Conservation (phyloP, 441 rosid species). For the Macaranga tanarius region DNA sequence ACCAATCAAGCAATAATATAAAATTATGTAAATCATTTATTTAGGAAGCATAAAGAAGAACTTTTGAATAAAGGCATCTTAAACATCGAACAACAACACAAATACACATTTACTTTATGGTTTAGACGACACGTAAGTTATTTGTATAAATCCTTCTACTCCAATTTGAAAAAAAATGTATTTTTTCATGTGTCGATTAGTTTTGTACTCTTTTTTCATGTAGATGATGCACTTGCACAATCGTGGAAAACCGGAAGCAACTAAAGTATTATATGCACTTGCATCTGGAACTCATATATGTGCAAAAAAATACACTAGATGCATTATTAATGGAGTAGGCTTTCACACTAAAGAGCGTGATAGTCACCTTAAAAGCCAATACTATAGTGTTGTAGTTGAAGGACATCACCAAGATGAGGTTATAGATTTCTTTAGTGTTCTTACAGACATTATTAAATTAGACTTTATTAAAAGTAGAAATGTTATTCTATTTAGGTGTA, state of each 20-base stretch:
- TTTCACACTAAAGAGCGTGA: neutral
- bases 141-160: neutral
- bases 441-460: no score
- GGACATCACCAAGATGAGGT: neutral
- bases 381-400: neutral
- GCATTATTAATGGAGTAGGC: neutral
- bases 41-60: neutral
- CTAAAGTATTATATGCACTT: neutral
- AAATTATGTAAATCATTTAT: neutral
- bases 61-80: neutral
- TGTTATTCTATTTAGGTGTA: neutral
- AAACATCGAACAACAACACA: neutral
- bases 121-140: neutral
- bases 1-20: neutral
- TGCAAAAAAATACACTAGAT: neutral
- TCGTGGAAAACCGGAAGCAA: neutral
- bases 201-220: neutral
- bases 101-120: neutral
- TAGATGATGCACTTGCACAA: neutral
- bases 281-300: neutral
- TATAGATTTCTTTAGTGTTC: neutral
- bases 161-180: neutral
- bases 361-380: neutral
- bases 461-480: neutral
- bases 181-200: neutral